Evolutionary conservation across 1,139 yeast species (phyloP), one percentile per base, ranked within the genome.

Genomic region (Kodamaea sp.): DNA sequence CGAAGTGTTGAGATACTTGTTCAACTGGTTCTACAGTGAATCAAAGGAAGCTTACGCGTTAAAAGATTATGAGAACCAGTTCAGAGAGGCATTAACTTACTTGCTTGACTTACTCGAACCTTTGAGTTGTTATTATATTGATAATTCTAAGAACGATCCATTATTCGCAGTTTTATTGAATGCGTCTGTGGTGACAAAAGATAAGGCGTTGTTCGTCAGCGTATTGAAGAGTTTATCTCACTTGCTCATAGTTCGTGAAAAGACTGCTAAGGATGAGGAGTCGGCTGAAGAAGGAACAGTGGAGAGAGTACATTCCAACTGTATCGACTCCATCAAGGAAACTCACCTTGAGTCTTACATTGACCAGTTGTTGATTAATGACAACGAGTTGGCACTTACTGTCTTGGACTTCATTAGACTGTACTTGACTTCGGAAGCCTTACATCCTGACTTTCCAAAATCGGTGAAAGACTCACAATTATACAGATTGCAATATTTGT

Each of bases 91-190:
- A 29, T 68, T 83, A 34, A 77, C 73, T 39, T 88, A 85, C 55
- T 66, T 82, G 18, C 61, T 89, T 35, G 98, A 92, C 56, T 74
- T 90, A 26, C 74, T 87, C 35, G 98, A 92, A 55, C 82, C 92
- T 2, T 76, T 89, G 29, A 81, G 92, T 5, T 84, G 96, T 33
- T 87, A 86, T 57, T 73, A 86, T 47, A 80, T 88, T 10, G 92
- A 94, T 22, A 83, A 81, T 23, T 70, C 74, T 29, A 74, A 73
- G 43, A 76, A 78, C 46, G 90, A 84, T 55, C 75, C 74, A 8
- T 63, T 80, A 38, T 82, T 83, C 55, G 60, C 73, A 34, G 60
- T 70, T 7, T 61, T 83, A 31, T 60, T 78, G 29, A 52, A 60
- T 7, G 63, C 80, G 15, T 67, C 83, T 31, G 55, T 59, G 18